Percentiles rank a stretch among this genome's conserved stretches.
Conservation (phyloP, 2,329 filamentous ascomycete species). For the Pezicula radicicola region DNA sequence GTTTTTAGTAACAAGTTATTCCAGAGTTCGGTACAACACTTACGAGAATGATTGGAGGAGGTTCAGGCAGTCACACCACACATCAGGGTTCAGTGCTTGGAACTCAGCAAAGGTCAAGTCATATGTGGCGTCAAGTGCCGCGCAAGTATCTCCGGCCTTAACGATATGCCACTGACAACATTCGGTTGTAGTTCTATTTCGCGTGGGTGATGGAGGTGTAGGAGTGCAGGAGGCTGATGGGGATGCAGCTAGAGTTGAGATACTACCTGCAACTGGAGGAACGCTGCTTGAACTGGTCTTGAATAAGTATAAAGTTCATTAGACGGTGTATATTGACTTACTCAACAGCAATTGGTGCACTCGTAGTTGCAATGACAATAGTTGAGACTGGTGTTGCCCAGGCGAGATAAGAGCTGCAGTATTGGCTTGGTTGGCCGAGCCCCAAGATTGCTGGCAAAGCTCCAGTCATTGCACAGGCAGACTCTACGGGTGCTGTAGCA, state of each 20-base stretch:
- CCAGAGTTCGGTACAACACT: not conserved
- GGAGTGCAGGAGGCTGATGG: not conserved
- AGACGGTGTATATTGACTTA: not conserved
- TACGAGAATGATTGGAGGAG: not conserved
- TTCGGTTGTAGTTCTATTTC: not conserved
- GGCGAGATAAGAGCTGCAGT: not conserved
- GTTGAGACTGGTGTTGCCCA: not conserved
- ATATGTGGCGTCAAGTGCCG: not conserved
- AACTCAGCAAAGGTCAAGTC: not conserved
- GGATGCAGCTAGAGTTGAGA: not conserved
- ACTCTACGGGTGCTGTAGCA: not conserved
- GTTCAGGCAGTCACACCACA: not conserved
- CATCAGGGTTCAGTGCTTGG: not conserved
- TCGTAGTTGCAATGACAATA: not conserved
- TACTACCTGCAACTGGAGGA: not conserved
- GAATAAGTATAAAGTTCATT: not conserved
- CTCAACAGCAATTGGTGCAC: not conserved
- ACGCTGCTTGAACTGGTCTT: not conserved
- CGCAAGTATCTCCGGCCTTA: not conserved
- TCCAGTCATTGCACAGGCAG: not conserved
- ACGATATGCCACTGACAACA: not conserved
- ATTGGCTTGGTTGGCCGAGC: not conserved
- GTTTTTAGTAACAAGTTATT: not conserved
- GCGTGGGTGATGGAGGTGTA: not conserved
- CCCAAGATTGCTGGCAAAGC: not conserved